Evolutionary conservation across 768 basidiomycete species (phyloP), one percentile per base, ranked within the genome.

Genomic region (Leccinum barrowsii): DNA sequence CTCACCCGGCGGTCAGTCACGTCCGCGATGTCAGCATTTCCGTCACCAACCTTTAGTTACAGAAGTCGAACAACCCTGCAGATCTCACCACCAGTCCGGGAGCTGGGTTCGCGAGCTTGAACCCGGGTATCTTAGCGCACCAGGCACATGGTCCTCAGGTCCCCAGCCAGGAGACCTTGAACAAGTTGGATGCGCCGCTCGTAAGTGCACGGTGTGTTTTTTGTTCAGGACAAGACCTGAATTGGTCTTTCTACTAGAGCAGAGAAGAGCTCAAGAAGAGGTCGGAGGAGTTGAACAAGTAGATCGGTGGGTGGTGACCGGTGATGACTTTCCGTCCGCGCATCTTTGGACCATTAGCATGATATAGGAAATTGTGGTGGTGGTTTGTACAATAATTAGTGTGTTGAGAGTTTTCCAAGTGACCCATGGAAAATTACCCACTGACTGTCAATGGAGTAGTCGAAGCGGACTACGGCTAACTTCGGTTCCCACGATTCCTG

Each of bases 1-100:
- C 86, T 21, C 84, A 86, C 66, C 86, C 85, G 51, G 85, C 85
- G 63, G 84, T 85, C 64, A 50, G 80, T 65, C 2, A 30, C 48
- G 60, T 34, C 19, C 10, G 3, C 35, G 3, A 2, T 48, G 15
- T 56, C 42, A 30, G 44, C 19, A 15, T 26, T 37, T 22, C 2
- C 10, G 2, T 28, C 4, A 30, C 34, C 40, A 5, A 50, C 21
- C 1, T 15, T 7, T 37, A 13, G 1, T 28, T 21, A 35, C 58
- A 87, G 85, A 84, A 79, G 75, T 74, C 81, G 5, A 86, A 87
- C 61, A 76, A 87, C 63, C 85, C 85, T 13, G 74, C 77, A 10
- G 82, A 86, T 64, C 77, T 82, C 48, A 47, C 40, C 50, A 47
- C 34, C 34, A 75, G 76, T 54, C 60, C 69, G 22, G 74, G 74